A percentile compares a stretch with the other conserved stretches of the same genome.
Evolutionary conservation across 2,329 filamentous ascomycete genomes (phyloP).

Genomic region (Aspergillus sp.): DNA sequence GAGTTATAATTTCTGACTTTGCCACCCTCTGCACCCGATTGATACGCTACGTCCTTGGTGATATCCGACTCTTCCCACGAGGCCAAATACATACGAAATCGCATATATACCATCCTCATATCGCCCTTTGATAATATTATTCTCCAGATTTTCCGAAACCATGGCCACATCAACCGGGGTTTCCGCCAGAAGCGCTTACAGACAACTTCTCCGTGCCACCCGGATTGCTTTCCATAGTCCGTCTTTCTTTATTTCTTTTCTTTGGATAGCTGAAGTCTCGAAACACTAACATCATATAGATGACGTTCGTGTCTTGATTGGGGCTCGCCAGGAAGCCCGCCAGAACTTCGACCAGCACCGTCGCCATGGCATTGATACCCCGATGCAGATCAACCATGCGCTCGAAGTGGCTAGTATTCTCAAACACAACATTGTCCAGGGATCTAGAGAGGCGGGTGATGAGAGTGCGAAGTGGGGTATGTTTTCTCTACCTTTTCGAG

Average conservation of each 20-base stretch:
- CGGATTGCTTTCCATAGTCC: conserved; percentile 77
- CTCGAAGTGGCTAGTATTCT: conserved; percentile 77
- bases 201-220: conserved; percentile 74
- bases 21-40: too few species aligned
- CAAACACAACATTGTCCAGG: conserved; percentile 83
- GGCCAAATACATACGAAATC: too few species aligned
- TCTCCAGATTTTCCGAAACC: background rate
- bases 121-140: background rate
- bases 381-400: conserved; percentile 69
- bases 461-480: conserved; percentile 33
- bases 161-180: conserved; percentile 30
- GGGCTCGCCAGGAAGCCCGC: conserved; percentile 69
- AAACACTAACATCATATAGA: conserved; percentile 45
- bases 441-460: conserved; percentile 42
- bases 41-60: too few species aligned
- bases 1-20: too few species aligned
- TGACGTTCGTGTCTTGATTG: conserved; percentile 63
- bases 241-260: conserved; percentile 2
- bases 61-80: too few species aligned
- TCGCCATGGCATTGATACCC: conserved; percentile 54
- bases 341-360: conserved; percentile 67
- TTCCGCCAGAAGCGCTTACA: conserved; percentile 71
- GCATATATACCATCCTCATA: background rate
- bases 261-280: conserved; percentile 1
- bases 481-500: conserved; percentile 4